Base-by-base conservation (phyloP, 495 filamentous ascomycete genomes). In the Parmelia sp. region DNA sequence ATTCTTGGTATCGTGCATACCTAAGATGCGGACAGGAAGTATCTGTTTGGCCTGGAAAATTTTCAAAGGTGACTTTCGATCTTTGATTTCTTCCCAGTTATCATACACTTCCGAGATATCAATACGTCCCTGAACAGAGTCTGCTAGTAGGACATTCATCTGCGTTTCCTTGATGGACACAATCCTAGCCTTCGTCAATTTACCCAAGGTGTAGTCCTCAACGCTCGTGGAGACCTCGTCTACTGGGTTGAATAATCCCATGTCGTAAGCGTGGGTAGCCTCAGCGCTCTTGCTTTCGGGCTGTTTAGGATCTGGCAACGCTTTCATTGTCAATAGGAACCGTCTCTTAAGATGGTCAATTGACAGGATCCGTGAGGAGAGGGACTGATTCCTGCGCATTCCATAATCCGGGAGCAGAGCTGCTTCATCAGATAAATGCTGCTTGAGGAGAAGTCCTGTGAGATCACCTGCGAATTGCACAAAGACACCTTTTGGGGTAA, bases 91-190 rank as follows among this genome's bases (percentile, higher is more conserved):
- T 37, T 94, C 89, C 86, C 88, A 96, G 4, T 79, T 79, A 72
- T 97, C 90, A 71, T 92, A 98, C 40, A 92, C 71, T 69, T 96
- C 90, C 15, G 93, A 94, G 0, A 93, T 82, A 71, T 96, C 91
- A 56, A 98, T 86, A 27, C 94, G 89, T 27, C 93, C 94, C 72
- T 93, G 90, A 42, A 97, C 79, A 70, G 91, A 92, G 70, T 96
- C 91, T 49, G 91, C 90, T 62, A 97, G 80, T 64, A 88, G 84
- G 25, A 97, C 90, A 68, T 97, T 96, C 60, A 98, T 76, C 71
- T 97, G 94, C 0, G 92, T 96, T 37, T 85, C 85, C 73, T 94
- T 96, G 66, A 96, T 75, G 12, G 90, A 90, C 47, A 79, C 80
- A 49, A 98, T 84, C 63, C 82, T 86, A 40, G 88, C 94, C 74